Conservation (phyloP, 345 rosid genomes). For the Eucalyptus sp. region DNA sequence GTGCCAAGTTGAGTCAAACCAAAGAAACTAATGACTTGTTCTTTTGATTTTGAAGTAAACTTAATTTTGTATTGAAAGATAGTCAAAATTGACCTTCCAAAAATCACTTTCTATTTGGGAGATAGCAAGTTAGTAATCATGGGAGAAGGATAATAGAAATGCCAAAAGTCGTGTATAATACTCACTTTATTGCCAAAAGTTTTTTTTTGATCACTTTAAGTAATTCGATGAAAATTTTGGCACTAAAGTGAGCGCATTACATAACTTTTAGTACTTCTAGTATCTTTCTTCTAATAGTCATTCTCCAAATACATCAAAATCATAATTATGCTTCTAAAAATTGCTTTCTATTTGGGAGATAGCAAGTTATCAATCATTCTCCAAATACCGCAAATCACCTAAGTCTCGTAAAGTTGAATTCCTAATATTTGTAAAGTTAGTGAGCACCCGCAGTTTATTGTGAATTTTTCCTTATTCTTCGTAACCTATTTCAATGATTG, state of each 20-base stretch:
- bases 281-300: too few relatives aligned
- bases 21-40: background rate
- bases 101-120: background rate
- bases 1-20: background rate
- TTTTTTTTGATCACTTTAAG: too few relatives aligned
- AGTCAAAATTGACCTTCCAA: background rate
- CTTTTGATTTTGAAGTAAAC: background rate
- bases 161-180: too few relatives aligned
- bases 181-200: accelerated
- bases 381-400: too few relatives aligned
- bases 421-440: too few relatives aligned
- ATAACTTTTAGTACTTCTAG: too few relatives aligned
- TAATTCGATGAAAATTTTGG: accelerated
- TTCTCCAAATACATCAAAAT: too few relatives aligned
- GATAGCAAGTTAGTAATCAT: too few relatives aligned
- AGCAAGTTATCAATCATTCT: too few relatives aligned
- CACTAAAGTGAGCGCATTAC: accelerated
- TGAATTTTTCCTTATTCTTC: background rate
- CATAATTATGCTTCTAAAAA: background rate
- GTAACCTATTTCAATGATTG: background rate
- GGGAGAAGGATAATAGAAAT: too few relatives aligned
- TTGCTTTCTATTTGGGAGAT: background rate
- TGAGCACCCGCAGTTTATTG: background rate
- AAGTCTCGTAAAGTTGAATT: too few relatives aligned
- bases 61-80: background rate